Conservation (phyloP, 805 yeast genomes). For the Candida mattraensis region DNA sequence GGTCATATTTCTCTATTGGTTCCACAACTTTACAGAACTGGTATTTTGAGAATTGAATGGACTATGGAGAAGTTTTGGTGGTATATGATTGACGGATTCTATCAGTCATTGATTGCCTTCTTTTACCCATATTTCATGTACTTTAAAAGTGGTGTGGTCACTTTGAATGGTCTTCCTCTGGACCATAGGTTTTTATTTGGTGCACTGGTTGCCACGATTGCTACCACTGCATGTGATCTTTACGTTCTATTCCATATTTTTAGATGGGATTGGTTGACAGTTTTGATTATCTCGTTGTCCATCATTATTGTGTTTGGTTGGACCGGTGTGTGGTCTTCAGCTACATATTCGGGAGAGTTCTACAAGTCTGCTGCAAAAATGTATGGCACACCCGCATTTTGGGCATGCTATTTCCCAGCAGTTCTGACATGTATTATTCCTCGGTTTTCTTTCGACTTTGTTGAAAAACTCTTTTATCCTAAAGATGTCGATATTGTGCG, state of each 20-base stretch:
- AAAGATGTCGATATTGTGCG: constrained; percentile 71
- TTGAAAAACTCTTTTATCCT: constrained; percentile 54
- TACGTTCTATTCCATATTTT: constrained; percentile 67
- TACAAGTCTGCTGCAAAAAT: constrained; percentile 65
- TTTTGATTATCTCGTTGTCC: constrained; percentile 55
- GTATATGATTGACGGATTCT: constrained; percentile 76
- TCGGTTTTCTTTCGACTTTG: constrained; percentile 59
- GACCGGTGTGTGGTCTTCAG: constrained; percentile 79
- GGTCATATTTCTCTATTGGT: constrained; percentile 67
- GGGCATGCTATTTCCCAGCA: constrained; percentile 72
- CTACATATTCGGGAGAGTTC: constrained; percentile 52
- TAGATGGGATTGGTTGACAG: constrained; percentile 80
- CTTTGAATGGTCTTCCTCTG: constrained; percentile 45
- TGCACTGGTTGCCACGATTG: constrained; percentile 61
- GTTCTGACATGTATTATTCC: constrained; percentile 64
- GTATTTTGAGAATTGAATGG: constrained; percentile 75
- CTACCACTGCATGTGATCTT: constrained; percentile 65
- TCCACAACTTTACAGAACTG: constrained; percentile 73
- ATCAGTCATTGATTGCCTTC: constrained; percentile 70
- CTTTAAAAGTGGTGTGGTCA: constrained; percentile 42
- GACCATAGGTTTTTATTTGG: constrained; percentile 80
- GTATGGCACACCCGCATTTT: constrained; percentile 59
- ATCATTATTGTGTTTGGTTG: constrained; percentile 63
- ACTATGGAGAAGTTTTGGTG: constrained; percentile 62
- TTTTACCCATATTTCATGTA: constrained; percentile 69